Percentiles rank a stretch among this genome's conserved stretches.
These are phyloP conservation scores for Tylopilus felleus DNA, from an alignment of 768 basidiomycete species.

Conservation along the genomic window DNA sequence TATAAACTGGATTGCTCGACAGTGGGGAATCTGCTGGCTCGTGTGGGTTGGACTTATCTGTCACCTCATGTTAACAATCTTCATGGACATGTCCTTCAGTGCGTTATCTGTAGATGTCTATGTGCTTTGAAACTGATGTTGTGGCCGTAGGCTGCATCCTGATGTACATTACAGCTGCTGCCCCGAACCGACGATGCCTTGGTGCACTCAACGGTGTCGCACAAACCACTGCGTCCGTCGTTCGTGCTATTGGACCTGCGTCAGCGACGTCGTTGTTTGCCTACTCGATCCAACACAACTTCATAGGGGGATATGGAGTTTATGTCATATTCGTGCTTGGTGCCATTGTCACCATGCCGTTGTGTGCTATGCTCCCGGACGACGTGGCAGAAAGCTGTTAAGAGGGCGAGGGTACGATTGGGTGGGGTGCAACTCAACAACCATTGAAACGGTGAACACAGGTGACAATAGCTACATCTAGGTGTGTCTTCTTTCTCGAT, in stretches of 20 bases:
- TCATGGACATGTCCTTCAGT: conserved; percentile 36
- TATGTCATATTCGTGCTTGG: conserved; percentile 28
- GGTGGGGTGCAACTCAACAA: background rate
- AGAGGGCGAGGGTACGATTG: background rate
- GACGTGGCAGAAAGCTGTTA: conserved; percentile 19
- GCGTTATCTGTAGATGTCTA: conserved; percentile 2
- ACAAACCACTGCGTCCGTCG: conserved; percentile 30
- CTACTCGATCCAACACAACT: conserved; percentile 32
- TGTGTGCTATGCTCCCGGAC: conserved; percentile 22
- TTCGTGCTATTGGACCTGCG: conserved; percentile 35
- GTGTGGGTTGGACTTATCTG: conserved; percentile 29
- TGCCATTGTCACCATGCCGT: conserved; percentile 13
- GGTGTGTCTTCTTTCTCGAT: conserved; percentile 16
- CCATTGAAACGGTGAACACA: background rate
- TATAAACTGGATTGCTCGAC: conserved; percentile 26
- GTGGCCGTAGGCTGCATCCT: conserved; percentile 54
- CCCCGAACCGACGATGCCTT: conserved; percentile 65
- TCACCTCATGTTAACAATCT: conserved; percentile 21
- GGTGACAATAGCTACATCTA: background rate
- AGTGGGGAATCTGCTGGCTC: conserved; percentile 19
- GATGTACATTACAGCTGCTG: conserved; percentile 63
- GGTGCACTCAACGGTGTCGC: conserved; percentile 62
- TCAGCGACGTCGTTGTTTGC: conserved; percentile 35
- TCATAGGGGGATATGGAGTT: conserved; percentile 37
- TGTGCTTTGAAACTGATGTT: conserved; percentile 4